Evolutionary conservation across 129 eudicot species (phyloP).

Genomic region (Helichrysum umbraculigerum): DNA sequence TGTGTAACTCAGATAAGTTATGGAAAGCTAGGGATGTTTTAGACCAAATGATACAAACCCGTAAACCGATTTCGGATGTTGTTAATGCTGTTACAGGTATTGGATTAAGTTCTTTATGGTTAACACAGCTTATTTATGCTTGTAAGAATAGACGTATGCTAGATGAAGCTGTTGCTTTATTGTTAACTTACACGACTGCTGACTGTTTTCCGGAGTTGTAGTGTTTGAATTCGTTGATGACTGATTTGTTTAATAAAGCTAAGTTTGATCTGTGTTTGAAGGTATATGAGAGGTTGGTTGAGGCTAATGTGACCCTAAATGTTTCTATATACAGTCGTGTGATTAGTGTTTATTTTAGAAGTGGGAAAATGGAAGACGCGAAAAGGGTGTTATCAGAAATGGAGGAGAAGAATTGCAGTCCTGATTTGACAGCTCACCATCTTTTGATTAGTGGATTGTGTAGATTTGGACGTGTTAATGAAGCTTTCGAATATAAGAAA

Average conservation of each 20-base stretch:
- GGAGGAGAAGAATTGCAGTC: constrained; percentile 28
- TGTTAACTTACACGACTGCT: constrained; percentile 1
- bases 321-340: constrained; percentile 33
- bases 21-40: background rate
- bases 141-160: constrained; percentile 32
- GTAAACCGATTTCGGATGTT: constrained; percentile 11
- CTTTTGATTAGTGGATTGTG: constrained; percentile 30
- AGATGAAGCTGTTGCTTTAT: constrained; percentile 32
- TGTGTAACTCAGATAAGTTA: too few relatives aligned
- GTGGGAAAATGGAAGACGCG: constrained; percentile 37
- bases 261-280: constrained; percentile 43
- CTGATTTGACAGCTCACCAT: constrained; percentile 26
- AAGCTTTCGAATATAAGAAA: constrained; percentile 35
- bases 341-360: constrained; percentile 35
- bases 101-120: constrained; percentile 19
- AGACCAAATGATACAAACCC: constrained; percentile 20
- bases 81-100: constrained; percentile 18
- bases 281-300: constrained; percentile 26
- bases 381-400: constrained; percentile 37
- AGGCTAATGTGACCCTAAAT: constrained; percentile 25
- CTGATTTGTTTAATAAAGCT: constrained; percentile 35
- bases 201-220: constrained; percentile 14
- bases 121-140: constrained; percentile 35
- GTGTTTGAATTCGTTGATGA: constrained; percentile 38
- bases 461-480: constrained; percentile 34